Conservation (phyloP, 2,329 filamentous ascomycete species). For the Cryphonectria nitschkei region DNA sequence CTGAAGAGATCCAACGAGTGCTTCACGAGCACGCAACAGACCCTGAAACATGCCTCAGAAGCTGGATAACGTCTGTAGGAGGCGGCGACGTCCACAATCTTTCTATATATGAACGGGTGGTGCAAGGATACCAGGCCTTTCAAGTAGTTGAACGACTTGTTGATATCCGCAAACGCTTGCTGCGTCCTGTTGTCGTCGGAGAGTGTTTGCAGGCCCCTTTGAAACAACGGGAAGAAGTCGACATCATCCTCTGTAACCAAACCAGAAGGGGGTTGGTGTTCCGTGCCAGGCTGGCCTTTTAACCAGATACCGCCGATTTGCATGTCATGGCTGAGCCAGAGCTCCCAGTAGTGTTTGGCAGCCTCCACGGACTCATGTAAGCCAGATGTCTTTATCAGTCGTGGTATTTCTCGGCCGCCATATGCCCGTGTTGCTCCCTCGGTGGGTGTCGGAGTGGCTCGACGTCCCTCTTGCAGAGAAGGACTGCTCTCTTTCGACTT, state of each 20-base stretch:
- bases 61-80: not conserved
- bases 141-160: slow-evolving; percentile 1
- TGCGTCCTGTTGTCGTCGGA: not conserved
- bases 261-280: not conserved
- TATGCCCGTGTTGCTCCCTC: not conserved
- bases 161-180: slow-evolving; percentile 4
- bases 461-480: not conserved
- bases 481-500: slow-evolving; percentile 1
- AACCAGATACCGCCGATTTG: not conserved
- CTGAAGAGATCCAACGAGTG: slow-evolving; percentile 1
- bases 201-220: not conserved
- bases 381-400: not conserved
- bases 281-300: not conserved
- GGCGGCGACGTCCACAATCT: not conserved
- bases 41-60: not conserved
- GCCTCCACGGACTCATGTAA: not conserved
- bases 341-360: slow-evolving; percentile 8
- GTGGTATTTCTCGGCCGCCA: not conserved
- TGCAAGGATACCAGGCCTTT: not conserved
- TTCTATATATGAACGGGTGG: slow-evolving; percentile 3
- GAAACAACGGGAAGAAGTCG: slow-evolving; percentile 8
- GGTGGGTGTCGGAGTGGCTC: not conserved
- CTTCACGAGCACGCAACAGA: slow-evolving; percentile 5
- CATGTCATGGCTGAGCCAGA: not conserved
- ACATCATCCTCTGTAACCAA: not conserved